Conservation (phyloP, 306 rosid species). For the Dicorynia guianensis region DNA sequence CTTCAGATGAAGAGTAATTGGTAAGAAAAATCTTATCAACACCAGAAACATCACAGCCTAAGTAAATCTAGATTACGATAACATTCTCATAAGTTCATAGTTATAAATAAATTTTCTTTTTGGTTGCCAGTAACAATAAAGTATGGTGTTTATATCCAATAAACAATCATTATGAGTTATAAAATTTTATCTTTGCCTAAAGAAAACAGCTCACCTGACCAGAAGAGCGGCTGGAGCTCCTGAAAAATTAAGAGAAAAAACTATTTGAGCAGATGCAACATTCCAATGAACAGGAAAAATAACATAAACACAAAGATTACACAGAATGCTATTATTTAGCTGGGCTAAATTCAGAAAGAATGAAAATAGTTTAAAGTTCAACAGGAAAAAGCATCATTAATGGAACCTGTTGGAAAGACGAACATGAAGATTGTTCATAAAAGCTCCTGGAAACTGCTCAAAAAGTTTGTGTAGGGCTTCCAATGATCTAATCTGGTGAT, state of each 20-base stretch:
- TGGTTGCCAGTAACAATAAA: background rate
- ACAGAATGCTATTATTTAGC: background rate
- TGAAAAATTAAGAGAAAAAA: constrained; percentile 48
- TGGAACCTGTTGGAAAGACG: constrained; percentile 65
- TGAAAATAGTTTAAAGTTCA: constrained; percentile 8
- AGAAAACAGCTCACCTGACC: constrained; percentile 60
- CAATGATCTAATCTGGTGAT: constrained; percentile 86
- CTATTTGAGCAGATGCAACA: constrained; percentile 17
- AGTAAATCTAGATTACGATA: background rate
- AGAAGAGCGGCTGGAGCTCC: constrained; percentile 59
- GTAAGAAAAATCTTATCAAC: constrained; percentile 31
- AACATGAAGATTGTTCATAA: constrained; percentile 76
- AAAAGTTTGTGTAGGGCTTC: constrained; percentile 85
- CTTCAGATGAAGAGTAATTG: constrained; percentile 52
- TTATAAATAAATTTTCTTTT: constrained; percentile 18
- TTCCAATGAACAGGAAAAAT: constrained; percentile 1
- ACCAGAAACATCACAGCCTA: constrained; percentile 4
- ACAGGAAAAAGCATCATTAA: constrained; percentile 4
- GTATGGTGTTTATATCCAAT: background rate
- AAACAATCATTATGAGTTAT: constrained; percentile 16
- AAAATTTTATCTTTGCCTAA: constrained; percentile 3
- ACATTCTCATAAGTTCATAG: constrained; percentile 12
- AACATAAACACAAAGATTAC: background rate
- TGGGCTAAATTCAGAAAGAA: constrained; percentile 23
- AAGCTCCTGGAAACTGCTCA: constrained; percentile 93